Base-by-base conservation (phyloP, 768 basidiomycete species). In the Ramaria rubella region DNA sequence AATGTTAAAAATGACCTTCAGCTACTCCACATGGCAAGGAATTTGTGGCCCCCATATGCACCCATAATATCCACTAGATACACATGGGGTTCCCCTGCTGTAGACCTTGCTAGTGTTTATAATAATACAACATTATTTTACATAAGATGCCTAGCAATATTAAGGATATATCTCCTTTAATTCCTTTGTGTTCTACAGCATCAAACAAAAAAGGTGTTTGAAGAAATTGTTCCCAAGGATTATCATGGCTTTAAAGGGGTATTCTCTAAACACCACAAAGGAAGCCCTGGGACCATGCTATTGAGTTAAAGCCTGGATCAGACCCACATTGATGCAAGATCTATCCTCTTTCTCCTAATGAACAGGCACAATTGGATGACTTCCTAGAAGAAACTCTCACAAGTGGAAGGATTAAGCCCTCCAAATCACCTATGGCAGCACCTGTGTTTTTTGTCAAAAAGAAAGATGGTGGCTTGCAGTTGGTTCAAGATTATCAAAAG, bases 361-460 rank as follows among this genome's bases (percentile, higher is more conserved):
- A 70, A 44, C 61, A 68, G 38, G 6, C 43, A 11, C 62, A 60
- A 14, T 31, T 67, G 0, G 50, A 65, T 19, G 26, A 14, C 0
- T 67, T 69, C 57, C 33, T 67, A 6, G 59, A 69, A 11, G 67
- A 69, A 26, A 62, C 66, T 9, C 53, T 64, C 1, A 21, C 2
- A 5, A 60, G 58, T 19, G 59, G 61, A 0, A 9, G 40, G 1
- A 68, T 69, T 5, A 15, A 51, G 1, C 63, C 62, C 9, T 58
- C 57, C 9, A 54, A 58, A 26, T 59, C 57, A 4, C 57, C 40
- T 7, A 57, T 57, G 42, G 55, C 49, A 3, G 23, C 54, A 4
- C 53, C 50, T 9, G 45, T 48, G n/a, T n/a, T n/a, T n/a, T n/a
- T n/a, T n/a, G n/a, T n/a, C n/a, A n/a, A n/a, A n/a, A n/a, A n/a